Percentiles rank a stretch among this genome's conserved stretches.
These are phyloP conservation scores for Dipteronia sinensis DNA, from an alignment of 345 rosid genomes.

Conservation along the genomic window DNA sequence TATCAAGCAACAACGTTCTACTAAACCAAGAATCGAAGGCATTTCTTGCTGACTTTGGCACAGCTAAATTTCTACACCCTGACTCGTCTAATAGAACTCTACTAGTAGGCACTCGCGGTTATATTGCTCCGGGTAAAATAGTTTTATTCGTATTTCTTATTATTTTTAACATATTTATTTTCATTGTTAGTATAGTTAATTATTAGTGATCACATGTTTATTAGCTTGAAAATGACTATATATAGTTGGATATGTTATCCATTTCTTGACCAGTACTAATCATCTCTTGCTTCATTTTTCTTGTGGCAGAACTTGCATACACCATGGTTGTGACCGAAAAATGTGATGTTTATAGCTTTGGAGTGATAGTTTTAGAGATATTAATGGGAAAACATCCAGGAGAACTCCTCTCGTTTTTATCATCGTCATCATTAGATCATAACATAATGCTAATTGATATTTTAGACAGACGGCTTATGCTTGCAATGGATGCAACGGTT, in stretches of 20 bases:
- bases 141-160: no score
- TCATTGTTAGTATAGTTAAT: no score
- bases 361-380: background rate
- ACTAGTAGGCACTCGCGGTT: background rate
- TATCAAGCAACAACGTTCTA: no score
- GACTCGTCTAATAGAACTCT: background rate
- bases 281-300: background rate
- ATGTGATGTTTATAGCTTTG: constrained; percentile 2
- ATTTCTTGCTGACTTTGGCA: background rate
- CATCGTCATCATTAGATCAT: background rate
- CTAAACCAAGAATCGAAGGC: no score
- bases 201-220: no score
- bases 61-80: background rate
- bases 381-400: constrained; percentile 27
- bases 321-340: background rate
- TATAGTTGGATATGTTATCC: background rate
- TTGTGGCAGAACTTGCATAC: background rate
- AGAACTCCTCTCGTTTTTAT: constrained; percentile 5
- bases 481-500: background rate
- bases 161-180: no score
- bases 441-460: constrained; percentile 6
- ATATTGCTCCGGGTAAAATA: background rate
- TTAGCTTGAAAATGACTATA: no score
- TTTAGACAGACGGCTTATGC: constrained; percentile 13
- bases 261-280: background rate